Conservation (phyloP, 306 rosid species). For the Vigna angularis region DNA sequence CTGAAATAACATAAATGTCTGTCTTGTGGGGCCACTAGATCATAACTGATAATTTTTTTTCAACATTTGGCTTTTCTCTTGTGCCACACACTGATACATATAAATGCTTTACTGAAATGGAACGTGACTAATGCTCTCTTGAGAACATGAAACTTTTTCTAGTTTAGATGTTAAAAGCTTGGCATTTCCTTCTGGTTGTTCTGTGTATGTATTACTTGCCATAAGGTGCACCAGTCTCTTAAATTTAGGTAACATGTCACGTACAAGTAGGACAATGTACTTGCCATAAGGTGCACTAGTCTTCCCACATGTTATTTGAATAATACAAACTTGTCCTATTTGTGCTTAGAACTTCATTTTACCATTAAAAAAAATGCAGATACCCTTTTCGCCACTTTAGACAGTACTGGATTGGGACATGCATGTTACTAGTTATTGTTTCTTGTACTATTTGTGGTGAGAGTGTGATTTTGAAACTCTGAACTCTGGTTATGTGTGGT, state of each 20-base stretch:
- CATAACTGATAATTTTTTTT: constrained; percentile 28
- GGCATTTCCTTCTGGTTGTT: constrained; percentile 28
- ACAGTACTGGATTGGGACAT: constrained; percentile 1
- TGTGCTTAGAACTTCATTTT: not conserved
- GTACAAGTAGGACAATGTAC: constrained; percentile 33
- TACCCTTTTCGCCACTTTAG: not conserved
- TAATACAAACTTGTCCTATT: constrained; percentile 21
- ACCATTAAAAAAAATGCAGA: not conserved
- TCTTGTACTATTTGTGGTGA: not conserved
- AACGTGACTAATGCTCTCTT: constrained; percentile 8
- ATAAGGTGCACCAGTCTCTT: not conserved
- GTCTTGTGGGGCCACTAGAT: constrained; percentile 19
- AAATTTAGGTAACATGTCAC: constrained; percentile 6
- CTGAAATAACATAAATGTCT: constrained; percentile 33
- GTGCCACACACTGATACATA: constrained; percentile 33
- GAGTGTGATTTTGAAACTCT: not conserved
- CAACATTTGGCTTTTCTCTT: constrained; percentile 49
- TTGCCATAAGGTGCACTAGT: not conserved
- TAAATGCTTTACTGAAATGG: constrained; percentile 30
- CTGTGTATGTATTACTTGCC: constrained; percentile 6
- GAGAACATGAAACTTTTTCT: constrained; percentile 20
- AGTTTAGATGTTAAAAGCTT: constrained; percentile 11
- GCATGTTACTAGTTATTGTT: constrained; percentile 20
- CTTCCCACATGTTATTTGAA: constrained; percentile 19
- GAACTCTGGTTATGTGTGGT: constrained; percentile 19